These are phyloP conservation scores for Ricinus communis DNA, from an alignment of 345 rosid species.

Conservation along the genomic window DNA sequence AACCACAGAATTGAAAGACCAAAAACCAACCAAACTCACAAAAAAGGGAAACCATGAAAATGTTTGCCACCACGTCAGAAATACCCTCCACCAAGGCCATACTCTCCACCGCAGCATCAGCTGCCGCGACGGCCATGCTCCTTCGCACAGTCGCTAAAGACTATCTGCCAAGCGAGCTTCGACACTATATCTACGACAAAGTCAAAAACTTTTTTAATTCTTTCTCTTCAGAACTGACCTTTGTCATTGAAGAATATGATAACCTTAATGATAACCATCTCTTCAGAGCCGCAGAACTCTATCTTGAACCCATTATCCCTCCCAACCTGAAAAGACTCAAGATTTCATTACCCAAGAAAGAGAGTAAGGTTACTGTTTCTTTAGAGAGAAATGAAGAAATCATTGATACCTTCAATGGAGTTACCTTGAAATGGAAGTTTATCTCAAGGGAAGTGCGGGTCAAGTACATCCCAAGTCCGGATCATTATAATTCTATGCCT, in stretches of 20 bases:
- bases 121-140: slow-evolving; percentile 37
- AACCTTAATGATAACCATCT: slow-evolving; percentile 35
- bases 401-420: slow-evolving; percentile 32
- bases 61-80: slow-evolving; percentile 21
- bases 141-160: slow-evolving; percentile 32
- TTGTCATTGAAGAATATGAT: slow-evolving; percentile 38
- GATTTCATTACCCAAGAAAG: slow-evolving; percentile 17
- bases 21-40: too few species aligned
- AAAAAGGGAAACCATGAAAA: too few species aligned
- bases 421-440: slow-evolving; percentile 33
- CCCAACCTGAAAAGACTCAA: slow-evolving; percentile 23
- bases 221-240: slow-evolving; percentile 26
- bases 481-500: background rate
- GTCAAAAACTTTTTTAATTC: slow-evolving; percentile 19
- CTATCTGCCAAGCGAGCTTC: slow-evolving; percentile 38
- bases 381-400: slow-evolving; percentile 29
- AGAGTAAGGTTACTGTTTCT: slow-evolving; percentile 20
- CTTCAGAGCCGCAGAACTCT: slow-evolving; percentile 37
- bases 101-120: slow-evolving; percentile 39
- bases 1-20: too few species aligned
- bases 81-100: slow-evolving; percentile 24
- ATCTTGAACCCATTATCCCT: slow-evolving; percentile 38
- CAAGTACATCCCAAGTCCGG: background rate
- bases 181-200: slow-evolving; percentile 22
- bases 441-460: background rate